Evolutionary conservation across 73 alveolate species (phyloP).

Genomic region (Uronychia binucleata): DNA sequence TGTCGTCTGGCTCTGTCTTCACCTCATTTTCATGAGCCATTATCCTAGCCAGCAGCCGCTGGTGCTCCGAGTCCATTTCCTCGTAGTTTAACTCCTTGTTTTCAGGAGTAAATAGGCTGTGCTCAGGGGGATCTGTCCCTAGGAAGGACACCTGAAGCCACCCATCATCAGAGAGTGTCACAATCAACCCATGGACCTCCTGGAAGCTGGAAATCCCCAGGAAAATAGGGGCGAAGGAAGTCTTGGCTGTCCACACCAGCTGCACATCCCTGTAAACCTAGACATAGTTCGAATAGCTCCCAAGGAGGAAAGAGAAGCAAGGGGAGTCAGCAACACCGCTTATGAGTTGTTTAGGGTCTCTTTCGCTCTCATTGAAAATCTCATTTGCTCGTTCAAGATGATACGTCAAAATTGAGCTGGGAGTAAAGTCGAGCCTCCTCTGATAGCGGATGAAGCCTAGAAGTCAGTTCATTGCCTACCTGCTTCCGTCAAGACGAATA

Average conservation of each 20-base stretch:
- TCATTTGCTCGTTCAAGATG: slow-evolving; percentile 39
- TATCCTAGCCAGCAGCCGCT: slow-evolving; percentile 51
- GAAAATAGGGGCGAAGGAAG: slow-evolving; percentile 50
- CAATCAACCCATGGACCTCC: slow-evolving; percentile 60
- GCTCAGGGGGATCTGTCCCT: slow-evolving; percentile 81
- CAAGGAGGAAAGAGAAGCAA: slow-evolving; percentile 55
- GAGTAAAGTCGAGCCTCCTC: slow-evolving; percentile 64
- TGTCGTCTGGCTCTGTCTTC: slow-evolving; percentile 56
- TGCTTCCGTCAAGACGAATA: slow-evolving; percentile 60
- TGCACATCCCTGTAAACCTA: slow-evolving; percentile 64
- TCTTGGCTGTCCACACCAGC: slow-evolving; percentile 72
- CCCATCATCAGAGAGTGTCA: slow-evolving; percentile 73
- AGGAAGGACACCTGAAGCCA: slow-evolving; percentile 64
- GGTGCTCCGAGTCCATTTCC: slow-evolving; percentile 60
- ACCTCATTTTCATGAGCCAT: slow-evolving; percentile 56
- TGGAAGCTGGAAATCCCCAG: slow-evolving; percentile 31
- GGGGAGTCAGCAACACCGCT: slow-evolving; percentile 54
- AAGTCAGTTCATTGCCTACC: slow-evolving; percentile 4
- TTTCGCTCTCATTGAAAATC: slow-evolving; percentile 58
- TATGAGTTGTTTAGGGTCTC: slow-evolving; percentile 27
- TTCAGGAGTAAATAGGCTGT: slow-evolving; percentile 35
- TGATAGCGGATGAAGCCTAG: slow-evolving; percentile 62
- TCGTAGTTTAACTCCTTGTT: slow-evolving; percentile 49
- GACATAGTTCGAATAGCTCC: slow-evolving; percentile 61
- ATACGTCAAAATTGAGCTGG: slow-evolving; percentile 55